phyloP scores from a whole-genome alignment of 352 stramenopile species.

The Phytopythium kandeliae region DNA sequence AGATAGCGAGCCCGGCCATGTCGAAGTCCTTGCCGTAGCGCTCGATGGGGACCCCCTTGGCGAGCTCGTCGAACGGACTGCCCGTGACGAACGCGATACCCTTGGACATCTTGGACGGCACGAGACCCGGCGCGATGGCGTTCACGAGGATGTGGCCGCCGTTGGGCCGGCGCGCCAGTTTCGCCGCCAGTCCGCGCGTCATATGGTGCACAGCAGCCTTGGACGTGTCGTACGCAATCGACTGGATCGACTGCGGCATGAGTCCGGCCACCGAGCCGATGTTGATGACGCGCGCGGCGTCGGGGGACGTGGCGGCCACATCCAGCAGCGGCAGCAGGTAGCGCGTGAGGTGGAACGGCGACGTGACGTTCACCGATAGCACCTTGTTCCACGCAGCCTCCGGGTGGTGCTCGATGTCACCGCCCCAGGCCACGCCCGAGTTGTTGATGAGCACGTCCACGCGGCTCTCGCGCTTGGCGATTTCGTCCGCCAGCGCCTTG shows the following conservation, averaged over 20 bases:
- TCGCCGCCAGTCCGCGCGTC: slow-evolving; percentile 86
- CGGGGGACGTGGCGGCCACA: slow-evolving; percentile 31
- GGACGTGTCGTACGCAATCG: slow-evolving; percentile 92
- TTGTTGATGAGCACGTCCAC: slow-evolving; percentile 95
- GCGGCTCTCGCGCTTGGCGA: slow-evolving; percentile 53
- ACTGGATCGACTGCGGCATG: slow-evolving; percentile 79
- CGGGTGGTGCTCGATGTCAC: slow-evolving; percentile 24
- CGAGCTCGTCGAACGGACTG: slow-evolving; percentile 44
- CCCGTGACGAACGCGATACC: slow-evolving; percentile 54
- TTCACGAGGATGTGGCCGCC: slow-evolving; percentile 94
- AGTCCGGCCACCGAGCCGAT: slow-evolving; percentile 73
- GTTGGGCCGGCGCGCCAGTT: slow-evolving; percentile 81
- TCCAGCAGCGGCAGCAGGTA: slow-evolving; percentile 90
- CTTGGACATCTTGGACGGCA: slow-evolving; percentile 88
- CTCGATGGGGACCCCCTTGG: slow-evolving; percentile 67
- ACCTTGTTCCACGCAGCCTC: slow-evolving; percentile 88
- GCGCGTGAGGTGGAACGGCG: slow-evolving; percentile 90
- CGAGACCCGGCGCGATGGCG: slow-evolving; percentile 89
- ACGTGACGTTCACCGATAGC: slow-evolving; percentile 93
- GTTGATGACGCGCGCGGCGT: slow-evolving; percentile 66
- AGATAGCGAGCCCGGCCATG: slow-evolving; percentile 93
- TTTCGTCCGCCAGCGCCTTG: slow-evolving; percentile 45
- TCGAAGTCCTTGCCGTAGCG: slow-evolving; percentile 83
- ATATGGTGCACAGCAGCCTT: slow-evolving; percentile 95
- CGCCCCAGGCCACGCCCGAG: slow-evolving; percentile 61